These are phyloP conservation scores for Rhodotorula paludigena DNA, from an alignment of 768 basidiomycete genomes.

Conservation along the genomic window DNA sequence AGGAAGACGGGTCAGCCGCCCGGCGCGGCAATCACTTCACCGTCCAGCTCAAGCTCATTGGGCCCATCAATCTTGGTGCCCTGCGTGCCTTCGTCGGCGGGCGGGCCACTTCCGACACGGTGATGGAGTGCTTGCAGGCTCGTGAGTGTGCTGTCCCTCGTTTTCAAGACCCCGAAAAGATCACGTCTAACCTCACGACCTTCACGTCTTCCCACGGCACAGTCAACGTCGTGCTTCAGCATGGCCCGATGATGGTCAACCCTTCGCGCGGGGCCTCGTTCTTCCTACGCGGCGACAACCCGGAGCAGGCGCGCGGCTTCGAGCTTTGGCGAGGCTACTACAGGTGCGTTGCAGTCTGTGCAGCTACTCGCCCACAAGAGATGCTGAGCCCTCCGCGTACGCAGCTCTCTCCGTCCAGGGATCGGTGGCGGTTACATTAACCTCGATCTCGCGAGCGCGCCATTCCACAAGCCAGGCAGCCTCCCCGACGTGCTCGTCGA, in stretches of 20 bases:
- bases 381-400: no score
- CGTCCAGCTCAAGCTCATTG: slow-evolving; percentile 3
- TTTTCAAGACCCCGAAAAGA: background rate
- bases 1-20: background rate
- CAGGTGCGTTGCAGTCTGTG: no score
- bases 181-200: background rate
- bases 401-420: slow-evolving; percentile 16
- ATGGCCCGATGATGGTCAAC: slow-evolving; percentile 6
- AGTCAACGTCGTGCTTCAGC: slow-evolving; percentile 19
- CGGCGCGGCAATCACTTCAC: slow-evolving; percentile 3
- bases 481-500: slow-evolving; percentile 6
- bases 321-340: slow-evolving; percentile 26
- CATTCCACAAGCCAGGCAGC: slow-evolving; percentile 13
- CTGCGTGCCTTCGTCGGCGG: background rate
- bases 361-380: no score
- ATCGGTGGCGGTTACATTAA: slow-evolving; percentile 13
- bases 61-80: slow-evolving; percentile 12
- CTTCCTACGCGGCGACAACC: slow-evolving; percentile 10
- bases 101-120: background rate
- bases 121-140: slow-evolving; percentile 6
- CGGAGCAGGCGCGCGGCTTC: background rate
- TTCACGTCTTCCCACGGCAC: background rate
- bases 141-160: background rate
- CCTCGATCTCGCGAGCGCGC: slow-evolving; percentile 16
- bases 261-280: slow-evolving; percentile 7